Base-by-base conservation (phyloP, 768 basidiomycete genomes). In the Daedalea quercina region DNA sequence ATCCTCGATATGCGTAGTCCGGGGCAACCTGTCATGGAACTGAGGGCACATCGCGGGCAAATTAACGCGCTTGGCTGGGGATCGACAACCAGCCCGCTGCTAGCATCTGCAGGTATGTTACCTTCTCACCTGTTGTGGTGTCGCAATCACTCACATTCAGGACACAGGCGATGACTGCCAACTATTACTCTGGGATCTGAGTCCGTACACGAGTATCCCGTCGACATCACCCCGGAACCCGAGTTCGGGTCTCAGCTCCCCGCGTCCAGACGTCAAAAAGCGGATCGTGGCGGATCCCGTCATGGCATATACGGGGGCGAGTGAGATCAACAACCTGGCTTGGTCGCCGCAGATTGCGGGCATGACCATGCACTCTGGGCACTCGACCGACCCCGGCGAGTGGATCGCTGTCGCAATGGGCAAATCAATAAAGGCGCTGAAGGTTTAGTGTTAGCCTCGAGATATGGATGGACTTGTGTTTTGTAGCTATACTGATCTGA, bases 1-100 rank as follows among this genome's bases (percentile, higher is more conserved):
- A 90, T 99, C 24, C 74, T 99, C 56, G 96, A 99, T 63, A 97
- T 97, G 90, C 82, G 96, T 49, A 90, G 85, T 69, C 96, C 96
- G 1, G 96, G 96, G 1, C 85, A 90, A 56, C 94, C 96, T 0
- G 94, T 97, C 17, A 87, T 94, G 63, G 94, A 98, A 68, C 73
- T 97, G 19, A 79, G 81, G 57, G 93, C 81, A 17, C 95, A 98
- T 65, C 79, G 83, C 50, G 82, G 79, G 25, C 81, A 85, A 53
- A 79, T 97, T 44, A 93, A 94, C 60, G 88, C 87, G 1, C 78
- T 97, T 45, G 90, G 88, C 7, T 98, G 95, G 95, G 88, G 94
- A 25, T 79, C 87, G 3, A 81, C 81, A 2, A 88, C 92, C 20
- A 86, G 82, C 24, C 89, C 91, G 13, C 76, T 94, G 49, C 75